phyloP scores from a whole-genome alignment of 2,329 filamentous ascomycete species.

The Monosporascus sp. region DNA sequence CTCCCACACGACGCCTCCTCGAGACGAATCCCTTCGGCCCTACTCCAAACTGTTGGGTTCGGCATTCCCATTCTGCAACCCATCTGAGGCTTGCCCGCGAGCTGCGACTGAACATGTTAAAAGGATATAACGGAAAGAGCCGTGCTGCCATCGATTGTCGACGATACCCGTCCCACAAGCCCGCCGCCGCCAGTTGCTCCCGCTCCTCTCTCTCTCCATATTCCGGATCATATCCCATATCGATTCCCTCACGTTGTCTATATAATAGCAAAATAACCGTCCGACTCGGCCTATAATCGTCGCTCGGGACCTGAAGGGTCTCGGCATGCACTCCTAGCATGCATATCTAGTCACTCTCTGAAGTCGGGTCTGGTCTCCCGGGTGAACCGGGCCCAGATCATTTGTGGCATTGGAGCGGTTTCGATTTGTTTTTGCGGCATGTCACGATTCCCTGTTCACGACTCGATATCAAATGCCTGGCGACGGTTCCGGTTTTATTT shows the following conservation, averaged over 20 bases:
- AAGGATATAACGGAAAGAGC: not conserved
- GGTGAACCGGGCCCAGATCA: not conserved
- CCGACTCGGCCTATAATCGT: not conserved
- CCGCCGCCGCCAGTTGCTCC: not conserved
- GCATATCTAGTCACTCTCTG: not conserved
- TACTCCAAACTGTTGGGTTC: not conserved
- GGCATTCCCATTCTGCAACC: not conserved
- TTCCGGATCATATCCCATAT: not conserved
- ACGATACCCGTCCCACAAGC: not conserved
- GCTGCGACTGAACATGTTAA: not conserved
- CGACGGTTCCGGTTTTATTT: slow-evolving; percentile 7
- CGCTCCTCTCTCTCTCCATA: not conserved
- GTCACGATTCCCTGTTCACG: slow-evolving; percentile 3
- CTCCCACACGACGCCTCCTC: slow-evolving; percentile 10
- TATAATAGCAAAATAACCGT: not conserved
- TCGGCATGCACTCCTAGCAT: not conserved
- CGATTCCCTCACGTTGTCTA: not conserved
- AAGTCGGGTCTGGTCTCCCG: not conserved
- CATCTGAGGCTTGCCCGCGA: not conserved
- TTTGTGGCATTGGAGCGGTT: not conserved
- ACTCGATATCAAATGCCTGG: slow-evolving; percentile 24
- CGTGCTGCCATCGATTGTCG: not conserved
- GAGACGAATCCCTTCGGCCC: not conserved
- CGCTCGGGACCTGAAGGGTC: too few species aligned
- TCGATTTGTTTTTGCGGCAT: not conserved